phyloP scores from a whole-genome alignment of 2,329 filamentous ascomycete genomes.

The Fusarium pseudonygamai region DNA sequence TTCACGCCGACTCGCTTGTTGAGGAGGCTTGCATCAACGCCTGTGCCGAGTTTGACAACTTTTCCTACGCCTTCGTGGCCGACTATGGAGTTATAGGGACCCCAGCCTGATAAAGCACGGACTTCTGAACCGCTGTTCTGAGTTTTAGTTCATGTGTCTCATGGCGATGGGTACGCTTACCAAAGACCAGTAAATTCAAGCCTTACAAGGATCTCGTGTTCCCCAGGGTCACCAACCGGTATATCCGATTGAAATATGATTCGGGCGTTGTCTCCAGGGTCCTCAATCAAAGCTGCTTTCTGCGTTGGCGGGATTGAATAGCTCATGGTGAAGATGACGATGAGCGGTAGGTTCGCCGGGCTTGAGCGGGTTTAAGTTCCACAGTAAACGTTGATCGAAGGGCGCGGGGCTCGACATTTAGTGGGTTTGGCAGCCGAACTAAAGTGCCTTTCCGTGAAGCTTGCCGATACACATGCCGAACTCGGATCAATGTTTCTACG shows the following conservation, averaged over 20 bases:
- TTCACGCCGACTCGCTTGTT: slow-evolving; percentile 54
- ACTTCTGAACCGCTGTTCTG: slow-evolving; percentile 44
- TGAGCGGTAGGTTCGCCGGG: background rate
- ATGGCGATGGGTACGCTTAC: background rate
- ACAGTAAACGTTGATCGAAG: background rate
- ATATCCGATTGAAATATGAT: slow-evolving; percentile 12
- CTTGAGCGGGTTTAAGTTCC: background rate
- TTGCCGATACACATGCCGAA: slow-evolving; percentile 17
- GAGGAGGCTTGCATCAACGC: slow-evolving; percentile 42
- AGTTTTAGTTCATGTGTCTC: background rate
- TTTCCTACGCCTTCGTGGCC: slow-evolving; percentile 47
- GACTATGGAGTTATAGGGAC: slow-evolving; percentile 38
- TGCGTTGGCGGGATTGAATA: background rate
- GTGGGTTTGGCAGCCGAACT: background rate
- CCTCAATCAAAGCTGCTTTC: slow-evolving; percentile 26
- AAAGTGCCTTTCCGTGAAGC: slow-evolving; percentile 7
- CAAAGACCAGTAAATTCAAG: slow-evolving; percentile 33
- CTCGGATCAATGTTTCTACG: background rate
- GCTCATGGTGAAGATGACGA: background rate
- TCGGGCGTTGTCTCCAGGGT: slow-evolving; percentile 17
- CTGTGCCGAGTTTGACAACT: slow-evolving; percentile 44
- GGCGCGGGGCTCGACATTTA: background rate
- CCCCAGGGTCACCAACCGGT: background rate
- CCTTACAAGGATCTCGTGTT: slow-evolving; percentile 30
- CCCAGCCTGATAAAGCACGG: slow-evolving; percentile 44